Conservation (phyloP, 768 basidiomycete species). For the Tulasnella sp. region DNA sequence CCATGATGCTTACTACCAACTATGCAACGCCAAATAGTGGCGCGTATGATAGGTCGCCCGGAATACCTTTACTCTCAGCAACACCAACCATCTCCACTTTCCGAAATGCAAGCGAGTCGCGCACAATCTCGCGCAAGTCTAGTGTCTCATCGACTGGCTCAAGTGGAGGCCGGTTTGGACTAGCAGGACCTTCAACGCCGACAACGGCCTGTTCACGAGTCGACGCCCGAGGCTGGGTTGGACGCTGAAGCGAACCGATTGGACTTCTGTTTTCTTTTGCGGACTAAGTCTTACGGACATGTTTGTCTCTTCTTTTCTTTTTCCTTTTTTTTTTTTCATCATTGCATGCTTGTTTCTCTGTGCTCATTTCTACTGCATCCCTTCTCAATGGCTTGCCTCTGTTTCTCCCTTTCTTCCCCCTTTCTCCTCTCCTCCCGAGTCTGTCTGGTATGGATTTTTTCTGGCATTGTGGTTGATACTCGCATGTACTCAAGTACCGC, state of each 20-base stretch:
- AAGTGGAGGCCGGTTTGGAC: conserved; percentile 33
- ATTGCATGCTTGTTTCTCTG: conserved; percentile 4
- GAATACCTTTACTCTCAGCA: conserved; percentile 45
- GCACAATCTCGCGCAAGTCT: conserved; percentile 40
- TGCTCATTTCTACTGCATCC: neutral
- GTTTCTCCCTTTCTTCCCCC: neutral
- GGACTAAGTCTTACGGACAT: conserved; percentile 10
- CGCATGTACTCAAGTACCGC: conserved; percentile 8
- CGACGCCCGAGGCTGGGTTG: conserved; percentile 59
- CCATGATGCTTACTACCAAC: conserved; percentile 61
- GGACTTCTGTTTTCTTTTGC: neutral
- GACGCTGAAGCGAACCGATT: conserved; percentile 3
- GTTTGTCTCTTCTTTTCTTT: neutral
- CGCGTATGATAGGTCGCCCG: conserved; percentile 46
- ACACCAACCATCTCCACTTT: conserved; percentile 71
- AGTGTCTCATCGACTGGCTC: conserved; percentile 47
- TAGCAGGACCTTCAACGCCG: conserved; percentile 58
- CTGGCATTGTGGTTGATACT: conserved; percentile 4
- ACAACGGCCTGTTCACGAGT: conserved; percentile 81
- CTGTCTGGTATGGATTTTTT: conserved; percentile 13
- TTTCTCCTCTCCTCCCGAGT: neutral
- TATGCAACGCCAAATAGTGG: conserved; percentile 37
- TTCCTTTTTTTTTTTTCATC: neutral
- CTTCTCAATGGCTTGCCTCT: neutral
- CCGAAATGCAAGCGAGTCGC: conserved; percentile 65